phyloP scores from a whole-genome alignment of 2,329 filamentous ascomycete genomes.

The Penicillium sp. region DNA sequence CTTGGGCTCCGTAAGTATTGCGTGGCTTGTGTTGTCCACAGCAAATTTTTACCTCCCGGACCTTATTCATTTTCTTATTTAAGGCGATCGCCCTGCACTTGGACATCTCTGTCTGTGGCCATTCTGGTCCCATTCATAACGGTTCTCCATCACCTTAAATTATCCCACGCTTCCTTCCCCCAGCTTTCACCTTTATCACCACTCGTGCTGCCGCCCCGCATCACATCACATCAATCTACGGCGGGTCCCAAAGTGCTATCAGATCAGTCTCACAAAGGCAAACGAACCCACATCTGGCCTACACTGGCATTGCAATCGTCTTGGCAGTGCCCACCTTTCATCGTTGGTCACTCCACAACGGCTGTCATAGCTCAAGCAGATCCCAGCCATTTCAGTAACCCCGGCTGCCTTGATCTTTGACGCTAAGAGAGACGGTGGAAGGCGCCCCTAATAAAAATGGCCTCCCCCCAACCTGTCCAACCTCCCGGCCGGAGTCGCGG shows the following conservation, averaged over 20 bases:
- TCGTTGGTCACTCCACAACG: constrained; percentile 18
- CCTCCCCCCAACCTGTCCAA: constrained; percentile 26
- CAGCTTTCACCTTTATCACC: neutral
- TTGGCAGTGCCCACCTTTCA: constrained; percentile 28
- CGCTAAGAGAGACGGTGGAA: constrained; percentile 25
- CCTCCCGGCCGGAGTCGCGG: constrained; percentile 37
- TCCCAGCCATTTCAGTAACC: constrained; percentile 25
- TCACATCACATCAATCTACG: neutral
- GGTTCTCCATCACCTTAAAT: constrained; percentile 7
- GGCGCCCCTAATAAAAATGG: constrained; percentile 21
- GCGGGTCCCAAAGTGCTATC: neutral
- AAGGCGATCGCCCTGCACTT: constrained; percentile 1
- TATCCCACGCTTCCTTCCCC: constrained; percentile 1
- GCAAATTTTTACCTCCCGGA: neutral
- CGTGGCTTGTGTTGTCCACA: constrained; percentile 8
- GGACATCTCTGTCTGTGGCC: neutral
- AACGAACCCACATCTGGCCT: neutral
- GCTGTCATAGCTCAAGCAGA: constrained; percentile 23
- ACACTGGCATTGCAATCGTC: constrained; percentile 13
- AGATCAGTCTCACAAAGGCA: neutral
- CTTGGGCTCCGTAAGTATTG: neutral
- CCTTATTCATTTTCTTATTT: neutral
- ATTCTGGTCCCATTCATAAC: constrained; percentile 2
- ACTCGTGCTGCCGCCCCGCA: neutral
- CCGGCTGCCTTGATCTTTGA: constrained; percentile 27